phyloP scores from a whole-genome alignment of 1,139 yeast species.

The Spathaspora jeffriesii region DNA sequence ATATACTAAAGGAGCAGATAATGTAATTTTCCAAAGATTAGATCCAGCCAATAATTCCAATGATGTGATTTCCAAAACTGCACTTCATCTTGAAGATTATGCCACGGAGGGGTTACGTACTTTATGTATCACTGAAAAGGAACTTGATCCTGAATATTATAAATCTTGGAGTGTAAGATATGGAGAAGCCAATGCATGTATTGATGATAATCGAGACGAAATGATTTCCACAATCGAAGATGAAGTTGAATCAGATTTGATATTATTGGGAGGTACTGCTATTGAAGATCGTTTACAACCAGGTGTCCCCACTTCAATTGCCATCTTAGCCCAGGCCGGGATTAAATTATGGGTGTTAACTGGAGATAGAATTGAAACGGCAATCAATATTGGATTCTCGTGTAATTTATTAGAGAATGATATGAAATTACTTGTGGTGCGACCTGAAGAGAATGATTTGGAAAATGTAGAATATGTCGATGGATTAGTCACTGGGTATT shows the following conservation, averaged over 20 bases:
- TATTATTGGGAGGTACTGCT: constrained; percentile 92
- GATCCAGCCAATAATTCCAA: constrained; percentile 33
- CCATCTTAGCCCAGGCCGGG: constrained; percentile 84
- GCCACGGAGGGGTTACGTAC: constrained; percentile 99
- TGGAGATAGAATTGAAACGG: constrained; percentile 98
- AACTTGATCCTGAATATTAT: constrained; percentile 61
- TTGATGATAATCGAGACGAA: constrained; percentile 76
- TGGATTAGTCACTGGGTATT: constrained; percentile 34
- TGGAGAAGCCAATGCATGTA: constrained; percentile 70
- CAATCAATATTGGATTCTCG: constrained; percentile 95
- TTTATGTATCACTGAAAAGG: constrained; percentile 85
- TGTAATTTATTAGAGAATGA: constrained; percentile 86
- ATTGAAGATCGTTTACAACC: constrained; percentile 95
- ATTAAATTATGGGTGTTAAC: constrained; percentile 96
- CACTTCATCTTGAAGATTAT: constrained; percentile 84
- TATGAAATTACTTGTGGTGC: constrained; percentile 81
- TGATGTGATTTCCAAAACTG: constrained; percentile 47
- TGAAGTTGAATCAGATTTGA: constrained; percentile 71
- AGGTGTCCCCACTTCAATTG: constrained; percentile 95
- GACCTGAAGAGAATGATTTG: constrained; percentile 31
- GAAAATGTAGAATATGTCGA: constrained; percentile 30
- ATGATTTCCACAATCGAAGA: constrained; percentile 79
- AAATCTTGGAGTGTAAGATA: constrained; percentile 68
- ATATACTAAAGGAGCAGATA: constrained; percentile 94
- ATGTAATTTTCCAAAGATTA: constrained; percentile 79